Percentiles rank a stretch among this genome's conserved stretches.
These are phyloP conservation scores for Schizosaccharomyces japonicus DNA, from an alignment of 805 yeast genomes.

Conservation along the genomic window DNA sequence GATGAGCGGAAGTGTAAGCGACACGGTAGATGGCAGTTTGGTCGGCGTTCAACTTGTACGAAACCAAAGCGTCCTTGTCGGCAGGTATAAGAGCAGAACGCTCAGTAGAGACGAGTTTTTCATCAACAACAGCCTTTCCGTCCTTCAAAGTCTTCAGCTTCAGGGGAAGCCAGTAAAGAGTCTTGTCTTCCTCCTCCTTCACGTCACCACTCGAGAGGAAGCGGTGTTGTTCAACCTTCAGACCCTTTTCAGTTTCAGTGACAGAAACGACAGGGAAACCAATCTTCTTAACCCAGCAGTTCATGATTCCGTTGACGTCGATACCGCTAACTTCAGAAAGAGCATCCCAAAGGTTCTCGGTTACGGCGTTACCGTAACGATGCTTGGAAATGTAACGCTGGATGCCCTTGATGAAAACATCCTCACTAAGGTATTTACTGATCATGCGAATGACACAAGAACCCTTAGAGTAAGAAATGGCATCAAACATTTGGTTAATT, in stretches of 20 bases:
- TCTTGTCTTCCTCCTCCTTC: slow-evolving; percentile 30
- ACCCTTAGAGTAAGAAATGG: slow-evolving; percentile 61
- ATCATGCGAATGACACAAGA: slow-evolving; percentile 59
- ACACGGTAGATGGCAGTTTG: slow-evolving; percentile 40
- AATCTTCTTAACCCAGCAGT: slow-evolving; percentile 44
- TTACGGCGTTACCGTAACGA: slow-evolving; percentile 45
- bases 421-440: slow-evolving; percentile 44
- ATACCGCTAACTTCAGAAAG: slow-evolving; percentile 37
- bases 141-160: slow-evolving; percentile 24
- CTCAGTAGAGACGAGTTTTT: slow-evolving; percentile 29
- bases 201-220: slow-evolving; percentile 42
- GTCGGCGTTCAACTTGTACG: slow-evolving; percentile 37
- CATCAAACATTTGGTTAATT: slow-evolving; percentile 61
- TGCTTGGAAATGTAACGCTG: slow-evolving; percentile 39
- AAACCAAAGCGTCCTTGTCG: slow-evolving; percentile 11
- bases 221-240: slow-evolving; percentile 31
- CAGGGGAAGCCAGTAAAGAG: slow-evolving; percentile 32
- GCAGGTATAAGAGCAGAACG: slow-evolving; percentile 24
- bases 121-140: slow-evolving; percentile 27
- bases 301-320: slow-evolving; percentile 36
- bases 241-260: slow-evolving; percentile 16
- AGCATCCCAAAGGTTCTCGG: slow-evolving; percentile 50
- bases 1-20: slow-evolving; percentile 27
- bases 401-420: slow-evolving; percentile 47
- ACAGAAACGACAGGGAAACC: slow-evolving; percentile 54